These are phyloP conservation scores for Coemansia sp. DNA, from an alignment of 192 early-diverging fungal species.

Conservation along the genomic window DNA sequence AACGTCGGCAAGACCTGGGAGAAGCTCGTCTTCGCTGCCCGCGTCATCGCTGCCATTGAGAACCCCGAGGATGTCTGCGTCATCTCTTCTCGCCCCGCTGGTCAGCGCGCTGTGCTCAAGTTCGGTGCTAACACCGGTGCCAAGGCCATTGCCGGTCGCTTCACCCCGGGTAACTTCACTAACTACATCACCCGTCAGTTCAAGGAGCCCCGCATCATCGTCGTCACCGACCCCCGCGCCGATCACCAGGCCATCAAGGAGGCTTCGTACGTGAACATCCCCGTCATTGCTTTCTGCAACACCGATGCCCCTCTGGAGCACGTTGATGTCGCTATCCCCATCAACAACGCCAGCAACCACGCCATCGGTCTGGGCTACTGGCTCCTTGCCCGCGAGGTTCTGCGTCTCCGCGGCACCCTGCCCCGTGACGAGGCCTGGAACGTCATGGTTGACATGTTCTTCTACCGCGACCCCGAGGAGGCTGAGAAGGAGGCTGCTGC, in stretches of 20 bases:
- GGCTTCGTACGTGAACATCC: slow-evolving; percentile 99
- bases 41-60: slow-evolving; percentile 98
- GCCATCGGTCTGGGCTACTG: slow-evolving; percentile 96
- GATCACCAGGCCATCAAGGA: slow-evolving; percentile 99
- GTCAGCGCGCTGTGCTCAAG: slow-evolving; percentile 99
- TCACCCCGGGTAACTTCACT: slow-evolving; percentile 99
- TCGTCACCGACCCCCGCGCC: slow-evolving; percentile 96
- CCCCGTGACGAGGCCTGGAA: slow-evolving; percentile 84
- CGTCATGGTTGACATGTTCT: slow-evolving; percentile 99
- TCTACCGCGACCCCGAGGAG: slow-evolving; percentile 99
- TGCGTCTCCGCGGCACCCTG: slow-evolving; percentile 94
- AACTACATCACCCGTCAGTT: slow-evolving; percentile 99
- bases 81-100: slow-evolving; percentile 95
- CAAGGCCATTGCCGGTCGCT: slow-evolving; percentile 98
- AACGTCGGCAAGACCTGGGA: slow-evolving; percentile 99
- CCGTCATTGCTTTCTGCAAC: slow-evolving; percentile 98
- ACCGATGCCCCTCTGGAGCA: slow-evolving; percentile 92
- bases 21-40: slow-evolving; percentile 98
- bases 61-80: slow-evolving; percentile 98
- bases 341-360: slow-evolving; percentile 99
- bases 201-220: slow-evolving; percentile 98
- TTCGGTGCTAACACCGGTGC: slow-evolving; percentile 98
- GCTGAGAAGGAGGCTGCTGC: slow-evolving; percentile 85
- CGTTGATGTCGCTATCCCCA: slow-evolving; percentile 98
- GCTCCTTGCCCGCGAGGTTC: slow-evolving; percentile 97